phyloP scores from a whole-genome alignment of 257 asterid species.

The Capsicum baccatum region DNA sequence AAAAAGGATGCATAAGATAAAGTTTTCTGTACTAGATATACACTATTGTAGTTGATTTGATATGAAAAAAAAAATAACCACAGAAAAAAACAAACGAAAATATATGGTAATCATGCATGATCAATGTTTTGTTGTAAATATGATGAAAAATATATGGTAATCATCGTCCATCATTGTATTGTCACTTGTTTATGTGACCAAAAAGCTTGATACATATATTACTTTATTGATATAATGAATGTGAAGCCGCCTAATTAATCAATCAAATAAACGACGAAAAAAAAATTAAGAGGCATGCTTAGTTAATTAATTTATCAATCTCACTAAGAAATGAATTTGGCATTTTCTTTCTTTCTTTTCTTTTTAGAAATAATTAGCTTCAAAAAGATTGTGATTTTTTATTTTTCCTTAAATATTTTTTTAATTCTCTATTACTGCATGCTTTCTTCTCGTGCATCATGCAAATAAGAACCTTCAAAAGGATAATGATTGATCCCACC shows the following conservation, averaged over 20 bases:
- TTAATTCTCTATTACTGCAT: conserved; percentile 1
- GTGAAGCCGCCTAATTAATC: conserved; percentile 21
- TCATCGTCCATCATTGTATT: conserved; percentile 22
- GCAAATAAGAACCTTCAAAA: conserved; percentile 22
- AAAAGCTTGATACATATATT: background rate
- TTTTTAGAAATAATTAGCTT: too few relatives aligned
- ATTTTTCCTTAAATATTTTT: too few relatives aligned
- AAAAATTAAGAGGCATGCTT: background rate
- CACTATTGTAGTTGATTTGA: background rate
- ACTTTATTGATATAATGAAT: background rate
- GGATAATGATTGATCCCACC: conserved; percentile 15
- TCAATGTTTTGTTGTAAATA: conserved; percentile 5
- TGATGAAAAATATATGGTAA: conserved; percentile 2
- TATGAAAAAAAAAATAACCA: background rate
- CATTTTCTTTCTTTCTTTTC: background rate
- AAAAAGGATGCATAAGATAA: background rate
- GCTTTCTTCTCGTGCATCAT: conserved; percentile 27
- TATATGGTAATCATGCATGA: background rate
- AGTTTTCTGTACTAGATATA: background rate
- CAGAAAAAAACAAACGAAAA: background rate
- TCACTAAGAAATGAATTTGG: background rate
- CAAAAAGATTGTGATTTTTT: too few relatives aligned
- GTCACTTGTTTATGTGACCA: conserved; percentile 21
- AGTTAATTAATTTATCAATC: background rate
- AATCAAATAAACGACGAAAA: background rate